Evolutionary conservation across 164 flowering plant genomes (phyloP), one percentile per base, ranked within the genome.

Genomic region (Houttuynia cordata): DNA sequence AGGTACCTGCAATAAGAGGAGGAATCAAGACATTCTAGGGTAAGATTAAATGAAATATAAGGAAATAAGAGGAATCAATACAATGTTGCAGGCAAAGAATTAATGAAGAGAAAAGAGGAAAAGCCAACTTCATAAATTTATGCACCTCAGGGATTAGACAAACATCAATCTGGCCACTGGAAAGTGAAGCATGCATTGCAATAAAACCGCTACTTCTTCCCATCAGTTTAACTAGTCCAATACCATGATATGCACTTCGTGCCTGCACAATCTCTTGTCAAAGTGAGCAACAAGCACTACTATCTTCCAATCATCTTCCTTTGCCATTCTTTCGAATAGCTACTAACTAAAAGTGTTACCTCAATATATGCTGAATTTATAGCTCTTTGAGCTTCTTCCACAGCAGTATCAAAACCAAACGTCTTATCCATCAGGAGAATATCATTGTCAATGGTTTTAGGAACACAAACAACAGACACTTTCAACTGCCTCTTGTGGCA

Each of bases 161-260:
- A 23, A 77, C 64, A 70, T 77, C 80, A 58, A 70, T 68, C 51
- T 77, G 80, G 30, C 80, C 80, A 65, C 78, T 74, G 23, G 80
- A 65, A 65, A 77, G 78, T 49, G 80, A 67, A 61, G 80, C 80
- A 68, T 77, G 80, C 80, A 77, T 77, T 19, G 80, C 76, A 60
- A 77, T 77, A 58, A 77, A 77, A 25, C 80, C 80, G 57, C 80
- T 77, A 67, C 74, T 74, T 77, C 80, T 74, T 68, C 80, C 80
- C 80, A 74, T 77, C 64, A 77, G 62, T 68, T 77, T 77, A 18
- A 77, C 80, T 58, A 77, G 50, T 40, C 80, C 80, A 70, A 77
- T 74, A 25, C 78, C 80, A 65, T 72, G 80, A 65, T 74, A 77
- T 15, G 80, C 80, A 51, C 78, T 77, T n/a, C 60, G 78, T 51